Evolutionary conservation across 1,284 basidiomycete genomes (phyloP).

Genomic region (Fomitopsis betulina): DNA sequence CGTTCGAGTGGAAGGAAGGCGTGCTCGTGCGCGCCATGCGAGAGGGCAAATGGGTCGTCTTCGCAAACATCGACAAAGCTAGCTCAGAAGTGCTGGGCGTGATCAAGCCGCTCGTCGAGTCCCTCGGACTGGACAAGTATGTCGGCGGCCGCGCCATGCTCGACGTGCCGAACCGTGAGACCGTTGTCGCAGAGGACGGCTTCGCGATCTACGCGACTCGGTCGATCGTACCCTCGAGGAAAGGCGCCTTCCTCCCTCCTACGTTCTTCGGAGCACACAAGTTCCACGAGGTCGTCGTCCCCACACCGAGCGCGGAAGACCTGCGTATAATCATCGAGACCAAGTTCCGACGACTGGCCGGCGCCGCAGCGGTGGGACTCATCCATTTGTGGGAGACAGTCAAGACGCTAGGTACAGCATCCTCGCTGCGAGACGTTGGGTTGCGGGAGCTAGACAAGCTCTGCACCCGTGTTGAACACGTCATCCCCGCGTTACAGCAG

Average conservation of each 20-base stretch:
- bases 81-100: slow-evolving; percentile 84
- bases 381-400: slow-evolving; percentile 63
- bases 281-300: slow-evolving; percentile 68
- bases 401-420: slow-evolving; percentile 41
- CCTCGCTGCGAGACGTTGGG: slow-evolving; percentile 62
- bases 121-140: slow-evolving; percentile 69
- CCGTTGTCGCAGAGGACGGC: slow-evolving; percentile 65
- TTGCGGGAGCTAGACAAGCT: slow-evolving; percentile 89
- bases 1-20: slow-evolving; percentile 97
- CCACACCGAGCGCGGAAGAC: slow-evolving; percentile 61
- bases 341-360: slow-evolving; percentile 61
- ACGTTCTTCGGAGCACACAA: slow-evolving; percentile 82
- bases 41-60: slow-evolving; percentile 90
- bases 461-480: slow-evolving; percentile 68
- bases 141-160: slow-evolving; percentile 73
- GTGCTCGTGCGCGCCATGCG: slow-evolving; percentile 88
- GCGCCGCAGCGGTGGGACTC: slow-evolving; percentile 40
- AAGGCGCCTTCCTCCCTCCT: slow-evolving; percentile 43
- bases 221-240: slow-evolving; percentile 45
- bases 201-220: slow-evolving; percentile 84
- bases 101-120: slow-evolving; percentile 80
- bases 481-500: slow-evolving; percentile 48
- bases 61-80: slow-evolving; percentile 91
- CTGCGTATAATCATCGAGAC: slow-evolving; percentile 64
- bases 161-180: slow-evolving; percentile 64